Conservation (phyloP, 192 early-diverging fungal species). For the Lunasporangiospora selenospora region DNA sequence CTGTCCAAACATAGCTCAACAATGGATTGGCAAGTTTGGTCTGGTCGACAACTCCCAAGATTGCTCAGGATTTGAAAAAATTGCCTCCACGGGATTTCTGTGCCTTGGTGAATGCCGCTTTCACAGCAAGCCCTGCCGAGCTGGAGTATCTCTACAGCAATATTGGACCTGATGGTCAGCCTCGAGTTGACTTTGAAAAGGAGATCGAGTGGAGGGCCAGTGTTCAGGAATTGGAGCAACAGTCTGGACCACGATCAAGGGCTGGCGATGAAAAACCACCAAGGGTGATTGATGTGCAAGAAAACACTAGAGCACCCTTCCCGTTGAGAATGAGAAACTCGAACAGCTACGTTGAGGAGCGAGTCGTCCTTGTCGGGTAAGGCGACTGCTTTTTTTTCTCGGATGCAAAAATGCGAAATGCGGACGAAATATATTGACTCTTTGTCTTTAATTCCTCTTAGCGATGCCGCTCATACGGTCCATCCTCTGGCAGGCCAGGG, state of each 20-base stretch:
- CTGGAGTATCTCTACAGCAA: slow-evolving; percentile 73
- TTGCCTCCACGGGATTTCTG: slow-evolving; percentile 70
- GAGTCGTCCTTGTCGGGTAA: slow-evolving; percentile 89
- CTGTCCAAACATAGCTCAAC: slow-evolving; percentile 53
- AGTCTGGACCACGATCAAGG: background rate
- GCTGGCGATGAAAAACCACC: slow-evolving; percentile 60
- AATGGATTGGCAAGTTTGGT: slow-evolving; percentile 78
- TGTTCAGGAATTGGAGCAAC: slow-evolving; percentile 33
- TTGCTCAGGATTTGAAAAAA: slow-evolving; percentile 67
- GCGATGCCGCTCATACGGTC: slow-evolving; percentile 94
- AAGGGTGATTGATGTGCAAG: slow-evolving; percentile 63
- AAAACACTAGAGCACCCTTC: slow-evolving; percentile 78
- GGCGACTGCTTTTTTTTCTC: background rate
- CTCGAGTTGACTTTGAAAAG: slow-evolving; percentile 56
- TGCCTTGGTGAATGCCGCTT: slow-evolving; percentile 82
- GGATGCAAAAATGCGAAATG: background rate
- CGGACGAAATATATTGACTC: background rate
- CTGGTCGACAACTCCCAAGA: slow-evolving; percentile 81
- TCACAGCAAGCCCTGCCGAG: slow-evolving; percentile 73
- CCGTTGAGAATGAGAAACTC: slow-evolving; percentile 87
- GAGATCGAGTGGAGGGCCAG: slow-evolving; percentile 76
- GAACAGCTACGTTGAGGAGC: slow-evolving; percentile 73
- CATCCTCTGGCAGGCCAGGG: slow-evolving; percentile 98
- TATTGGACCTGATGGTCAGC: slow-evolving; percentile 50
- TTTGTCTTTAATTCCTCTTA: slow-evolving; percentile 13